Percentiles rank a stretch among this genome's conserved stretches.
Evolutionary conservation across 2,329 filamentous ascomycete species (phyloP).

Genomic region (Monilinia vaccinii-corymbosi): DNA sequence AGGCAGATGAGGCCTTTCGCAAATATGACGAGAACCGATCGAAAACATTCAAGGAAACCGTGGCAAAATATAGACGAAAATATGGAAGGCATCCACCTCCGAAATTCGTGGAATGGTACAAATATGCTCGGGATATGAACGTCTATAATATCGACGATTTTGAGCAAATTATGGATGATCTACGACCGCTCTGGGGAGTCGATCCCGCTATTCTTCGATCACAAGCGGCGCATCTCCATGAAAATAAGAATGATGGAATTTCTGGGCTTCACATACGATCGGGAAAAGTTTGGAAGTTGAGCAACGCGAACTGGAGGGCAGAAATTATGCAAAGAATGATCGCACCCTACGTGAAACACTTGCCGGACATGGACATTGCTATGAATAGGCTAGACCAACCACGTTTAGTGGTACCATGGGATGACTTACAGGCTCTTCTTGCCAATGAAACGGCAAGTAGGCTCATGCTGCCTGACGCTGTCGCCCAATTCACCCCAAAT

Average conservation of each 20-base stretch:
- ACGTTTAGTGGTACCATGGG: conserved; percentile 50
- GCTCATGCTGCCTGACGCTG: conserved; percentile 34
- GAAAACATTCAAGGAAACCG: conserved; percentile 40
- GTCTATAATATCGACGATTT: conserved; percentile 54
- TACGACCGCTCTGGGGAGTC: conserved; percentile 49
- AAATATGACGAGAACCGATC: conserved; percentile 32
- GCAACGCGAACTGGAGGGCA: conserved; percentile 33
- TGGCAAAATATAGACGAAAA: conserved; percentile 44
- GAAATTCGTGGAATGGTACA: conserved; percentile 53
- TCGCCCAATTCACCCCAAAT: conserved; percentile 36
- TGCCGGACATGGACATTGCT: conserved; percentile 59
- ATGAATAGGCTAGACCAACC: conserved; percentile 58
- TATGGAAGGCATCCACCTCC: conserved; percentile 54
- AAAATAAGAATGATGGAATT: conserved; percentile 20
- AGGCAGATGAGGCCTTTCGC: conserved; percentile 27
- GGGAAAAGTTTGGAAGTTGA: conserved; percentile 29
- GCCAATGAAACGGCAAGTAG: conserved; percentile 38
- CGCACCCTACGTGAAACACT: conserved; percentile 36
- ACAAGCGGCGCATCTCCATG: conserved; percentile 35
- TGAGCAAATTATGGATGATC: conserved; percentile 54
- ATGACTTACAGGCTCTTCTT: conserved; percentile 44
- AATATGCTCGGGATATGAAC: conserved; percentile 41
- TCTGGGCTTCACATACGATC: conserved; percentile 28
- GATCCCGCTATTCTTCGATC: conserved; percentile 30
- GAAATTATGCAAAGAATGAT: conserved; percentile 33